These are phyloP conservation scores for Penstemon barbatus DNA, from an alignment of 257 asterid genomes.

Conservation along the genomic window DNA sequence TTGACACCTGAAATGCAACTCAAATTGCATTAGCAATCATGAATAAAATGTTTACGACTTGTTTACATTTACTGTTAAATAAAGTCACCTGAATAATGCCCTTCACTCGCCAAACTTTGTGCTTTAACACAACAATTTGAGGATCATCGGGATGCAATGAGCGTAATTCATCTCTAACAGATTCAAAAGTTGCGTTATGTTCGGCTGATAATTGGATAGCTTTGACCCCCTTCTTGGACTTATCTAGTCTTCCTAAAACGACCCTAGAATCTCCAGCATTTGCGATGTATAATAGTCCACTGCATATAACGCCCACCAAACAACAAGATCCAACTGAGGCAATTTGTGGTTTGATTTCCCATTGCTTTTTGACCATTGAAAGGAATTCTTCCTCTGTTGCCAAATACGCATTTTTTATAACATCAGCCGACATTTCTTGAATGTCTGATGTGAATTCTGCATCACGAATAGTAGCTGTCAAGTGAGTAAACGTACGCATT, in stretches of 20 bases:
- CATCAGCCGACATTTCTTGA: conserved; percentile 75
- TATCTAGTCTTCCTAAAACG: conserved; percentile 61
- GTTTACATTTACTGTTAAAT: too few species aligned
- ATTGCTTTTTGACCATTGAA: conserved; percentile 59
- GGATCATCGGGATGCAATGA: conserved; percentile 79
- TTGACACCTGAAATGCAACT: conserved; percentile 54
- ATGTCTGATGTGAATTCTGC: conserved; percentile 62
- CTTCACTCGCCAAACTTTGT: conserved; percentile 88
- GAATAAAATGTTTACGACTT: background rate
- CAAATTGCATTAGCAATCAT: conserved; percentile 14
- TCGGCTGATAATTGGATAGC: conserved; percentile 76
- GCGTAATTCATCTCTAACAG: conserved; percentile 67
- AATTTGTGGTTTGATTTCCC: conserved; percentile 65
- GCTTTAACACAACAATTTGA: conserved; percentile 69
- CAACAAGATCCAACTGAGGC: conserved; percentile 92
- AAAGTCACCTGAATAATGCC: conserved; percentile 76
- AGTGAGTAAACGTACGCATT: conserved; percentile 38
- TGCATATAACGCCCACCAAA: conserved; percentile 70
- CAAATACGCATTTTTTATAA: conserved; percentile 62
- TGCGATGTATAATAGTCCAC: conserved; percentile 62
- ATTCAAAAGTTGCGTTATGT: conserved; percentile 67
- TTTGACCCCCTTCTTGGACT: conserved; percentile 45
- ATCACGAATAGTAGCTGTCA: conserved; percentile 46
- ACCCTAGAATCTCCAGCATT: conserved; percentile 86
- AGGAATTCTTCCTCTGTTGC: conserved; percentile 83